Percentiles rank a stretch among this genome's conserved stretches.
phyloP scores from a whole-genome alignment of 169 alveolate genomes.

The Plasmodium berghei region DNA sequence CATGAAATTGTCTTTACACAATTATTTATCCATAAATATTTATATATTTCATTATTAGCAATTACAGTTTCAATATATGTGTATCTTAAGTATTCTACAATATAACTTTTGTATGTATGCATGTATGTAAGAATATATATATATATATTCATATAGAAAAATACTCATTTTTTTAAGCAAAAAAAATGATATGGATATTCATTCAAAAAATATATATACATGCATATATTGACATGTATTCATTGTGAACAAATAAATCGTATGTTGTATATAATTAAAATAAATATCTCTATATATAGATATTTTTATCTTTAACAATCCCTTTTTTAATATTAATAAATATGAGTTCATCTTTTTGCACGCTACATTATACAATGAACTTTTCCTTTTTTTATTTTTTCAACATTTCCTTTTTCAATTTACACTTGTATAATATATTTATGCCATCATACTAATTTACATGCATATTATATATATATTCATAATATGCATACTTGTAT shows the following conservation, averaged over 20 bases:
- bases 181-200: not conserved
- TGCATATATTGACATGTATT: not conserved
- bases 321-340: not conserved
- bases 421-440: slow-evolving; percentile 1
- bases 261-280: slow-evolving; percentile 18
- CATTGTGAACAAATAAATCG: not conserved
- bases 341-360: slow-evolving; percentile 3
- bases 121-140: slow-evolving; percentile 8
- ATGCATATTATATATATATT: not conserved
- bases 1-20: not conserved
- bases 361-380: not conserved
- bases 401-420: not conserved
- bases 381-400: not conserved
- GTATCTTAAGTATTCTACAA: not conserved
- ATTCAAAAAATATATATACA: not conserved
- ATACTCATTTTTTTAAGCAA: slow-evolving; percentile 3
- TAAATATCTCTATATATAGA: slow-evolving; percentile 2
- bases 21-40: slow-evolving; percentile 19
- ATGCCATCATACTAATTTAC: slow-evolving; percentile 5
- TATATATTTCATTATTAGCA: slow-evolving; percentile 12
- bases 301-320: slow-evolving; percentile 8
- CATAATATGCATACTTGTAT: not conserved
- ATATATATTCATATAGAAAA: slow-evolving; percentile 7
- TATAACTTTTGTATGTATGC: slow-evolving; percentile 19
- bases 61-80: slow-evolving; percentile 6